Evolutionary conservation across 768 basidiomycete species (phyloP), one percentile per base, ranked within the genome.

Genomic region (Chalciporus sphaerocephalus): DNA sequence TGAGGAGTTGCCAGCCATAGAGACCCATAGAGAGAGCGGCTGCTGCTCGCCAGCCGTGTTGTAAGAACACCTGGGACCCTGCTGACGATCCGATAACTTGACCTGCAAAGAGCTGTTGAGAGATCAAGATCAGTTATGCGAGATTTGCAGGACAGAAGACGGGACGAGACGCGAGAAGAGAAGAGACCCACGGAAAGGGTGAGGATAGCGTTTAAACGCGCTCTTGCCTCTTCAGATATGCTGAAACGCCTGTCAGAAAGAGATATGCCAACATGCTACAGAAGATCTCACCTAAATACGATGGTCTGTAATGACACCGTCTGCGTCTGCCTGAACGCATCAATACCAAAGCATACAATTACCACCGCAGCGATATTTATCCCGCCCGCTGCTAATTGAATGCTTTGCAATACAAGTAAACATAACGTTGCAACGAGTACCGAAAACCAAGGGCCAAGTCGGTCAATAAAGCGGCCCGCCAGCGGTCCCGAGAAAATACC

Each of bases 41-140:
- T 11, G 60, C 68, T 1, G 67, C 55, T 16, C 58, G 59, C 69
- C 70, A 74, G 13, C 74, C 74, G 18, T 67, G 51, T 8, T 44
- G 32, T n/a, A 72, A 66, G 51, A 74, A 76, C 6, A 76, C 56
- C 23, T 66, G 59, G 0, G 71, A 69, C 13, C 73, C 65, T 3
- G 58, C 68, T 5, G 71, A 69, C 22, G 74, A 72, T 4, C 74
- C 74, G 16, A 71, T 64, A 10, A 72, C 69, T 46, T 74, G 73
- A 0, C 74, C 74, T 4, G 47, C 50, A 17, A 63, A 63, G 32
- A 63, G 61, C 61, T 63, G 38, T 43, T 15, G 35, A 34, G 6
- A 7, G 7, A n/a, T 17, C 30, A 6, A 42, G 36, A 12, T n/a
- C 11, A 17, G n/a, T 16, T 16, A 34, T 12, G 25, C 12, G 11